Evolutionary conservation across 2,329 filamentous ascomycete genomes (phyloP), one percentile per base, ranked within the genome.

Genomic region (Fusarium transvaalense): DNA sequence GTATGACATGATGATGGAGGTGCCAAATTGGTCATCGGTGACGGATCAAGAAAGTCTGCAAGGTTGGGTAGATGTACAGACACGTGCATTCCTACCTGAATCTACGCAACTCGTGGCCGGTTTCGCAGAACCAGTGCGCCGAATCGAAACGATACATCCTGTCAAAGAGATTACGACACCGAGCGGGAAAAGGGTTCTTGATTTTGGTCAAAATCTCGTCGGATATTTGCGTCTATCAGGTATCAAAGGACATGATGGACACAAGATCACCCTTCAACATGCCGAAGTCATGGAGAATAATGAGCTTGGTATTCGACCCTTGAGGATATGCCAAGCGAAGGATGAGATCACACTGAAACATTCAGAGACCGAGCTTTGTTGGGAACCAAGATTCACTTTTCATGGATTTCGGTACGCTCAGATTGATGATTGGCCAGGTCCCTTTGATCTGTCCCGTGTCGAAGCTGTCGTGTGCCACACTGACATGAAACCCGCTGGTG

Each of bases 171-270:
- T 79, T 19, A 75, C 52, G 0, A 78, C 74, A 17, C 75, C 75
- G 3, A 3, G 74, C 5, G 83, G 84, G 6, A 85, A 85, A 67
- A 82, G 77, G 0, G 75, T 88, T 2, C 61, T 88, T 7, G 85
- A 89, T 64, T 88, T 88, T 71, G 86, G 86, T 3, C 86, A 89
- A 69, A 88, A 89, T 66, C 76, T 88, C 0, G 86, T 88, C 1
- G 87, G 86, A 2, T 80, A 80, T 66, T 56, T 87, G 2, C 75
- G 76, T 88, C 13, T 77, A 68, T 2, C 71, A 75, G 31, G 21
- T 1, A 71, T 83, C 3, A 67, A 67, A 38, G 82, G 78, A 0
- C 75, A 78, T 0, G 70, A 72, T 4, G 82, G 81, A 1, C 77
- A 80, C 4, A 78, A 74, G 10, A 80, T 88, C 21, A 79, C 76